These are phyloP conservation scores for Dictyostelium firmibasis DNA, from an alignment of 78 protist species.

Conservation along the genomic window DNA sequence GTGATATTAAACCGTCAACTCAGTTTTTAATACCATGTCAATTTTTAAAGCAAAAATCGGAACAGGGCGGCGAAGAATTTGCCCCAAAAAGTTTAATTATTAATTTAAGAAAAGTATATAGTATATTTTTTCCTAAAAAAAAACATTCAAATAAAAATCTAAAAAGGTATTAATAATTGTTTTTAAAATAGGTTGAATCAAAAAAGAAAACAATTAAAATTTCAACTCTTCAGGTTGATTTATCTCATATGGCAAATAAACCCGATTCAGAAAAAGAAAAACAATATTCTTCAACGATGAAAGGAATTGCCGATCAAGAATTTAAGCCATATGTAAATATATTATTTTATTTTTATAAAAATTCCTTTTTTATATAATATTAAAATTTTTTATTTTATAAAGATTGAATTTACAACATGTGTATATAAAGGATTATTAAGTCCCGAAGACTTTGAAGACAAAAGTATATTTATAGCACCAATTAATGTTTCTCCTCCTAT, in stretches of 20 bases:
- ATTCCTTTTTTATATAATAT: neutral
- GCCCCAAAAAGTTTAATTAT: constrained; percentile 29
- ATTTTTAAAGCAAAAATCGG: constrained; percentile 14
- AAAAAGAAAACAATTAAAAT: constrained; percentile 20
- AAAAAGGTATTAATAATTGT: neutral
- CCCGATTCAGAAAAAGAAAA: constrained; percentile 9
- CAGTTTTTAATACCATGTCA: constrained; percentile 51
- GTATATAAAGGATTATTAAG: constrained; percentile 15
- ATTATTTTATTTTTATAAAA: neutral
- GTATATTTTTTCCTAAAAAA: neutral
- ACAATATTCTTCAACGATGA: constrained; percentile 77
- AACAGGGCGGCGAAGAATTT: constrained; percentile 5
- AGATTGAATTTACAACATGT: constrained; percentile 61
- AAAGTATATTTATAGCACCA: neutral
- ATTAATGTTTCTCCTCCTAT: neutral
- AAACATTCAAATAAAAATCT: neutral
- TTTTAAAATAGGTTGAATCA: constrained; percentile 1
- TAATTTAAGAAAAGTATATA: constrained; percentile 60
- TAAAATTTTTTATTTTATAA: neutral
- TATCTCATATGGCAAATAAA: constrained; percentile 64
- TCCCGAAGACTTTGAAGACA: neutral
- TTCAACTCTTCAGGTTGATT: constrained; percentile 42
- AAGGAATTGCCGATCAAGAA: constrained; percentile 27
- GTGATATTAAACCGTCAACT: constrained; percentile 31
- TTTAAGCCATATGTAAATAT: constrained; percentile 62